These are phyloP conservation scores for Liquidambar formosana DNA, from an alignment of 164 flowering plant species.

Conservation along the genomic window DNA sequence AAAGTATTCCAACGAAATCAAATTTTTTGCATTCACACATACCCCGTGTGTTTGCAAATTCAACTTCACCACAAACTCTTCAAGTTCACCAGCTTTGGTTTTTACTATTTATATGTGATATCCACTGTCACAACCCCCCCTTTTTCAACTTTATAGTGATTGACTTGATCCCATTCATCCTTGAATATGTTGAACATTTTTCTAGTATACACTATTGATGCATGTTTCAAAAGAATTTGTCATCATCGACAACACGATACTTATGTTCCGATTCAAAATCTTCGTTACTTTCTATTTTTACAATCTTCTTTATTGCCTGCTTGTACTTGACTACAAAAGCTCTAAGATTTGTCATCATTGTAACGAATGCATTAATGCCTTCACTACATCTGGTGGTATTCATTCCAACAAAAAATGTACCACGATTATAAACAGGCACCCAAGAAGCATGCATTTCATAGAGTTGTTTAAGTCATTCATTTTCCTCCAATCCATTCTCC, in stretches of 20 bases:
- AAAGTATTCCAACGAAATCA: neutral
- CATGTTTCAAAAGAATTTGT: neutral
- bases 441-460: neutral
- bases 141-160: too few species aligned
- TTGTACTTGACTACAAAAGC: neutral
- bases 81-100: too few species aligned
- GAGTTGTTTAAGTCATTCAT: neutral
- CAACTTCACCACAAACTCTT: too few species aligned
- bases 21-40: neutral
- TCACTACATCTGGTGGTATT: neutral
- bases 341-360: neutral
- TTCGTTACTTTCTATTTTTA: neutral
- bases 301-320: neutral
- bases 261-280: too few species aligned
- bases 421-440: neutral
- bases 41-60: too few species aligned
- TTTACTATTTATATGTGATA: too few species aligned
- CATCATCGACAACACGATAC: neutral
- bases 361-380: neutral
- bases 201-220: neutral
- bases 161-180: too few species aligned
- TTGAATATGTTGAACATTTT: neutral
- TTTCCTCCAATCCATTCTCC: neutral
- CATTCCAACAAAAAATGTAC: constrained; percentile 1
- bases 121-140: too few species aligned